phyloP scores from a whole-genome alignment of 2,329 filamentous ascomycete species.

The Alternaria postmessia region DNA sequence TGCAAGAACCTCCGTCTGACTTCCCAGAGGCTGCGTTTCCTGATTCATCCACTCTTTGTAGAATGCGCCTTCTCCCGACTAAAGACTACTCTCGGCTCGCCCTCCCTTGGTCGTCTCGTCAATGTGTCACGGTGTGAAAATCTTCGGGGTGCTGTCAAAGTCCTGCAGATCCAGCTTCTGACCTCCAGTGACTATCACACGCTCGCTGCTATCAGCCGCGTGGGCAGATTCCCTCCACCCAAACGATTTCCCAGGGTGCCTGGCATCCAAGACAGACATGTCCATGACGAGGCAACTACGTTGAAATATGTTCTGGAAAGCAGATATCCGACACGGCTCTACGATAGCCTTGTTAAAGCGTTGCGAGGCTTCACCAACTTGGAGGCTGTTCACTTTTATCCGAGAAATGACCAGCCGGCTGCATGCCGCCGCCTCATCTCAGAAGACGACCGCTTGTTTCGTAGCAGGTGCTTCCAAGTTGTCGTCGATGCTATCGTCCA shows the following conservation, averaged over 20 bases:
- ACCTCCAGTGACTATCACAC: constrained; percentile 34
- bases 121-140: constrained; percentile 25
- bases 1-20: constrained; percentile 34
- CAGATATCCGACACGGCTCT: constrained; percentile 24
- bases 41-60: constrained; percentile 32
- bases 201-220: constrained; percentile 28
- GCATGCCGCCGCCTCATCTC: constrained; percentile 20
- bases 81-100: constrained; percentile 33
- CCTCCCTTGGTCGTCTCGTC: constrained; percentile 34
- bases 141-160: constrained; percentile 26
- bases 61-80: constrained; percentile 33
- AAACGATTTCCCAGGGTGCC: constrained; percentile 36
- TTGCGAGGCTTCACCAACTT: constrained; percentile 29
- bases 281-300: constrained; percentile 30
- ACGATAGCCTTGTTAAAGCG: constrained; percentile 29
- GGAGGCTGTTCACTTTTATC: constrained; percentile 28
- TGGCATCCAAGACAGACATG: constrained; percentile 24
- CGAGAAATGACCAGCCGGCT: constrained; percentile 17
- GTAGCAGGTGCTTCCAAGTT: constrained; percentile 31
- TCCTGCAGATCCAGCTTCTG: constrained; percentile 35
- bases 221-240: constrained; percentile 38
- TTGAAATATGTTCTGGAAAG: constrained; percentile 30
- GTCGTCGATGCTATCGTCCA: constrained; percentile 32
- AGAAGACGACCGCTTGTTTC: constrained; percentile 26
- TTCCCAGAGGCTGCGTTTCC: constrained; percentile 32